Evolutionary conservation across 1,284 basidiomycete genomes (phyloP), one percentile per base, ranked within the genome.

Genomic region (Tilletia indica): DNA sequence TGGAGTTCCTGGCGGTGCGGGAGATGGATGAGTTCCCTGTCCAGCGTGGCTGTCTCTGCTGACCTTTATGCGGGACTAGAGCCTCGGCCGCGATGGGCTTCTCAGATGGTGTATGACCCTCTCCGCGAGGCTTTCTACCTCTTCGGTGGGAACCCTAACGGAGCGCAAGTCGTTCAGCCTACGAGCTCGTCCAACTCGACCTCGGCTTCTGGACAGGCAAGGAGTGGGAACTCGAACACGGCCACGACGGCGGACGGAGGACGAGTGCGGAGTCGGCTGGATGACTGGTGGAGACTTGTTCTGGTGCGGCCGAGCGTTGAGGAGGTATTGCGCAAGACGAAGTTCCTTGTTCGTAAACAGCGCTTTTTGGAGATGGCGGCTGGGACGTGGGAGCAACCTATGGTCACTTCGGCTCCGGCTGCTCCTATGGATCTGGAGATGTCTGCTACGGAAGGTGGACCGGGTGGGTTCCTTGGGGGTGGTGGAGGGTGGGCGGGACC

Each of bases 131-230:
- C 78, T 48, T 84, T 82, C 70, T 85, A 83, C 72, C 66, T 85
- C 67, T 83, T 84, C 67, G 85, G 85, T 3, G 85, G 85, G 8
- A 84, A 84, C 38, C 83, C 85, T 0, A 73, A 72, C 34, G 78
- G 78, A 14, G 66, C 69, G 0, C 49, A 68, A 6, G 47, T 25
- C 19, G 64, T 9, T 4, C n/a, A 34, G 67, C 73, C 3, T 72
- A 19, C n/a, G 14, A 16, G 25, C 25, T 34, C 58, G 25, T 16
- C 58, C 54, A 11, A 19, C 1, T 31, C 25, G 25, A 31, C 25
- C 25, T 31, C 25, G 25, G 25, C 25, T 8, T 45, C 42, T 45
- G 42, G 9, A 9, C 58, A 63, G 34, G 58, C 58, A 9, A 63
- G 58, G 19, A 63, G 58, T 31, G 36, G 14, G 4, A 8, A 2